Base-by-base conservation (phyloP, 1,284 basidiomycete genomes). In the Stygiomarasmius scandens region DNA sequence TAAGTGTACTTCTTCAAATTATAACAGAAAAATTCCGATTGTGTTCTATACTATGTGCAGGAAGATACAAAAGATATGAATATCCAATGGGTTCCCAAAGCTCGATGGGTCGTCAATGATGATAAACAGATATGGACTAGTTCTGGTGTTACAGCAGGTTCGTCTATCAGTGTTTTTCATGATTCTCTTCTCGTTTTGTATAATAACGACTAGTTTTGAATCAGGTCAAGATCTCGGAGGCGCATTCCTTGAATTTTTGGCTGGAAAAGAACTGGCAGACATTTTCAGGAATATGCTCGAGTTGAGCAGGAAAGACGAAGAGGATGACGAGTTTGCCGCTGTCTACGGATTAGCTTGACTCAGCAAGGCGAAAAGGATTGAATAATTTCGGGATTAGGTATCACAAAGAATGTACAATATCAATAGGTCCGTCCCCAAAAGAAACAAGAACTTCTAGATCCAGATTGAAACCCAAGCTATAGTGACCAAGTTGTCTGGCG, bases 81-180 rank as follows among this genome's bases (percentile, higher is more conserved):
- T 1, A 69, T 73, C 43, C 56, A 61, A 8, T 75, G 74, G 75
- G 66, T 74, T 6, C 63, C 67, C 10, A 71, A 70, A 36, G 76
- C 76, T 16, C 67, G 76, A 11, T 77, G 69, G 69, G 74, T 75
- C 22, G 69, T 71, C 2, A 74, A 75, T 53, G 74, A 74, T 11
- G 61, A 64, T 27, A 59, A 60, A 27, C 73, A 72, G 24, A 61
- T 71, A 32, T 77, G 76, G 75, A 75, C 73, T 1, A 66, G 67
- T 43, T 71, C 71, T 25, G 76, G 75, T n/a, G 71, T 76, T 16
- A 70, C 71, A 8, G 74, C 75, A 23, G 75, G 73, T 69, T 50
- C 16, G 60, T 25, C 4, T 25, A 11, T 16, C 22, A 12, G 9
- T 52, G 1, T 49, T 50, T 19, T 50, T 49, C 48, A 3, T 29